Conservation (phyloP, 2,329 filamentous ascomycete species). For the Calonectria pseudoreteaudii region DNA sequence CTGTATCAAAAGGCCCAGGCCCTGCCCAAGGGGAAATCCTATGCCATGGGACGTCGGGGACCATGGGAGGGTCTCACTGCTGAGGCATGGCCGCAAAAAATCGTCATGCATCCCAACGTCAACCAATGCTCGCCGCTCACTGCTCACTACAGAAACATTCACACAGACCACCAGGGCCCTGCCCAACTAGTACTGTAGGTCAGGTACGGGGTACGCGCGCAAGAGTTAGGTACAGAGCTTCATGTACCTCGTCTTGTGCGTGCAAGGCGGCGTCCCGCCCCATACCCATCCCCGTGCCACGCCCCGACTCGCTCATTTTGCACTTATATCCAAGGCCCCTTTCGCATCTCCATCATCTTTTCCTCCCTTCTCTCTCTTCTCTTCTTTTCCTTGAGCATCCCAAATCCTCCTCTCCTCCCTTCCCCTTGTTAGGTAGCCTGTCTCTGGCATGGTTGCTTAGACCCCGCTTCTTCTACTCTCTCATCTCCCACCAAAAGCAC, state of each 20-base stretch:
- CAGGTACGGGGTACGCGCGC: conserved; percentile 1
- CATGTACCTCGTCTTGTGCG: conserved; percentile 9
- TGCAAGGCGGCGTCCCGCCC: conserved; percentile 23
- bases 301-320: conserved; percentile 28
- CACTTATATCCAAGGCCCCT: conserved; percentile 42
- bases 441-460: conserved; percentile 11
- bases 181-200: not conserved
- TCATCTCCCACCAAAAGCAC: not conserved
- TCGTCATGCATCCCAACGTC: conserved; percentile 15
- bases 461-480: conserved; percentile 11
- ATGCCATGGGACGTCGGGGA: not conserved
- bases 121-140: conserved; percentile 32
- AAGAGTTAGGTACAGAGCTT: conserved; percentile 1
- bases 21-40: not conserved
- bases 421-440: conserved; percentile 8
- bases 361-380: conserved; percentile 15
- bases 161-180: conserved; percentile 34
- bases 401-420: not conserved
- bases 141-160: conserved; percentile 32
- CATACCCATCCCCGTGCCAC: conserved; percentile 24
- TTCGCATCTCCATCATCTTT: conserved; percentile 29
- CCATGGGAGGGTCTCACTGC: not conserved
- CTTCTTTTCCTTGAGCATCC: conserved; percentile 19
- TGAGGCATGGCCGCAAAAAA: not conserved
- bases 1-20: not conserved